Evolutionary conservation across 345 rosid species (phyloP).

Genomic region (Citropsis articulata): DNA sequence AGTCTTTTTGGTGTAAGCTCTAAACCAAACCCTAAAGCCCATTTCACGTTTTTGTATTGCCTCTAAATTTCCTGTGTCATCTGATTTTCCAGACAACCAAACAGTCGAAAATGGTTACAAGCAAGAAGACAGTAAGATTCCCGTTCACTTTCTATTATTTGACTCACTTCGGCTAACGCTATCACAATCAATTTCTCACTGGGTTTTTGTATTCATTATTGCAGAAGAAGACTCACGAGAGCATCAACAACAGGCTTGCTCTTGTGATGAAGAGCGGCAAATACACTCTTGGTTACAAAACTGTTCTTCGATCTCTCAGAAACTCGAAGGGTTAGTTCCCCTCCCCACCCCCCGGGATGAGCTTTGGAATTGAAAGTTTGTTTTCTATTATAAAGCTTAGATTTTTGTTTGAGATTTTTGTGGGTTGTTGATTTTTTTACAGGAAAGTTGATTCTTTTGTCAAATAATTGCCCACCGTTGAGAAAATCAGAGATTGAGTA

Average conservation of each 20-base stretch:
- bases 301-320: constrained; percentile 49
- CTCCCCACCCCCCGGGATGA: not conserved
- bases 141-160: too few relatives aligned
- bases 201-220: too few relatives aligned
- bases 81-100: constrained; percentile 9
- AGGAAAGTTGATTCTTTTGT: constrained; percentile 53
- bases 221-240: constrained; percentile 68
- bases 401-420: not conserved
- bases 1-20: too few relatives aligned
- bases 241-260: constrained; percentile 57
- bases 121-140: constrained; percentile 7
- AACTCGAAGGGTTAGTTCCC: constrained; percentile 33
- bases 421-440: not conserved
- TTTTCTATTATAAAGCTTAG: not conserved
- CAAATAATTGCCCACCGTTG: constrained; percentile 73
- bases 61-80: not conserved
- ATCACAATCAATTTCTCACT: not conserved
- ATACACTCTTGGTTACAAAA: constrained; percentile 51
- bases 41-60: not conserved
- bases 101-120: constrained; percentile 9
- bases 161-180: not conserved
- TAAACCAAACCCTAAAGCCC: not conserved
- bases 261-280: constrained; percentile 63
- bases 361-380: not conserved
- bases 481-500: constrained; percentile 83